These are phyloP conservation scores for Thuidium tamariscinum DNA, from an alignment of 225 moss, liverwort and hornwort species.

Conservation along the genomic window DNA sequence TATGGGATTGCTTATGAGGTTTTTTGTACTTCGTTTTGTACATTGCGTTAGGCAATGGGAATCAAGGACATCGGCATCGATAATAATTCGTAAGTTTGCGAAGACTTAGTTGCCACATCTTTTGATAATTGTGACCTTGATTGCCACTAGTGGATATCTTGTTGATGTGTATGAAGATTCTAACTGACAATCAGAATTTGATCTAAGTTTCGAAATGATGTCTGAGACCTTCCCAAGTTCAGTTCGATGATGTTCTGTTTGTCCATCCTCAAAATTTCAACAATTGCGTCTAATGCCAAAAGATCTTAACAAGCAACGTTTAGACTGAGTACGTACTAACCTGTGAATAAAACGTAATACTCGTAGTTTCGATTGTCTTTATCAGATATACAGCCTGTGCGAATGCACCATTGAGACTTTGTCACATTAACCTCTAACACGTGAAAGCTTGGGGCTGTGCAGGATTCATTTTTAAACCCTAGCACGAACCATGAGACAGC, in stretches of 20 bases:
- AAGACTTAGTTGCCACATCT: no score
- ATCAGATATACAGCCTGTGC: not conserved
- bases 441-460: not conserved
- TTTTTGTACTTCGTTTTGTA: not conserved
- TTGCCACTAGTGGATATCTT: not conserved
- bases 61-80: not conserved
- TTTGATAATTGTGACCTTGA: not conserved
- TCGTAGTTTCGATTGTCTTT: not conserved
- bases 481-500: constrained; percentile 59
- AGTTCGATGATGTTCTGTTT: not conserved
- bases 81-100: not conserved
- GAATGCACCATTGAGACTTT: not conserved
- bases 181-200: not conserved
- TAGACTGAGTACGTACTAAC: not conserved
- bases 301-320: not conserved
- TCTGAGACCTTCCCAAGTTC: not conserved
- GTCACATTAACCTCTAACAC: not conserved
- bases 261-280: not conserved
- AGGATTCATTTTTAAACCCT: constrained; percentile 65
- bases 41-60: not conserved
- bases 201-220: not conserved
- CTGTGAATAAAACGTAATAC: not conserved
- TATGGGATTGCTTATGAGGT: not conserved
- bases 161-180: not conserved
- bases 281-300: not conserved